These are phyloP conservation scores for Kwoniella pini DNA, from an alignment of 768 basidiomycete species.

Conservation along the genomic window DNA sequence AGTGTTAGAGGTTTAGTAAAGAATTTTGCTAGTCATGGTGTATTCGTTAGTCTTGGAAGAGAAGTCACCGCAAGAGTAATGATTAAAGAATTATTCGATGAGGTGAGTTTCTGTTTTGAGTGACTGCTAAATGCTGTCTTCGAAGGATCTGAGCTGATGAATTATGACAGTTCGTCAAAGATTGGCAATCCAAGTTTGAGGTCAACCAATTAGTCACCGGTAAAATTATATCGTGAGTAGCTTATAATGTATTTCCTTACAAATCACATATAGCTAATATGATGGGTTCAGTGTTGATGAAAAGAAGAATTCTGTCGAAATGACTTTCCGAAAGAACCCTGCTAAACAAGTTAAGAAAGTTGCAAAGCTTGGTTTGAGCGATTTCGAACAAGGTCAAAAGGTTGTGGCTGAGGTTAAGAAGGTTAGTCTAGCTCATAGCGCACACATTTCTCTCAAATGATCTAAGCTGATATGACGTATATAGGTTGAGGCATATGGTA, in stretches of 20 bases:
- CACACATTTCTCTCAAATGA: not conserved
- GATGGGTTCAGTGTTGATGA: slow-evolving; percentile 63
- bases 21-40: slow-evolving; percentile 71
- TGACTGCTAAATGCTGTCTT: no score
- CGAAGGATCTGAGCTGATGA: not conserved
- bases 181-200: slow-evolving; percentile 83
- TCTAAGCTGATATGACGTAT: not conserved
- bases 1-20: slow-evolving; percentile 87
- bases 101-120: slow-evolving; percentile 56
- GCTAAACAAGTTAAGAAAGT: slow-evolving; percentile 43
- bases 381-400: slow-evolving; percentile 77
- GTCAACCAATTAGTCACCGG: slow-evolving; percentile 83
- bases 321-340: slow-evolving; percentile 68
- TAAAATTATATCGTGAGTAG: slow-evolving; percentile 61
- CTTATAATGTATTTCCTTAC: not conserved
- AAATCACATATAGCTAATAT: not conserved
- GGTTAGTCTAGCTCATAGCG: slow-evolving; percentile 7
- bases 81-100: slow-evolving; percentile 90
- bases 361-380: slow-evolving; percentile 53
- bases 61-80: slow-evolving; percentile 87
- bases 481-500: slow-evolving; percentile 75
- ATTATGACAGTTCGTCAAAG: slow-evolving; percentile 75
- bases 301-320: slow-evolving; percentile 77
- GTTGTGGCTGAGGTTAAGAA: slow-evolving; percentile 75
- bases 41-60: slow-evolving; percentile 83